Evolutionary conservation across 1,284 basidiomycete genomes (phyloP).

Genomic region (Ceratobasidium theobromae): DNA sequence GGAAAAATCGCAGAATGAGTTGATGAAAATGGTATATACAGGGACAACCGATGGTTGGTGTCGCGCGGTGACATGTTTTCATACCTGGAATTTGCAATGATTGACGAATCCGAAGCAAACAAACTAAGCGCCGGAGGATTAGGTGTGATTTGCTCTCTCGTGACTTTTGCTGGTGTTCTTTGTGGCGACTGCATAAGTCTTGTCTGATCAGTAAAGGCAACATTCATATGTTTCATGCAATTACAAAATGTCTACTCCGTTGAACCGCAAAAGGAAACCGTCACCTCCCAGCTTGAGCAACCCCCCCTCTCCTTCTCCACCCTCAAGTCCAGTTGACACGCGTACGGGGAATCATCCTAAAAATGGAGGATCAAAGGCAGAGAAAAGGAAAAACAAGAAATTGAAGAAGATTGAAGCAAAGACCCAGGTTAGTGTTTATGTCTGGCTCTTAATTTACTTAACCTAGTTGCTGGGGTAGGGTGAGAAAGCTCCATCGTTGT

Average conservation of each 20-base stretch:
- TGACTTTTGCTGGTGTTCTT: too few relatives aligned
- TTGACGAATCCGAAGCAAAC: conserved; percentile 7
- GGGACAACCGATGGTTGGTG: background rate
- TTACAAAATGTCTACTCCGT: background rate
- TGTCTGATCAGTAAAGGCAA: too few relatives aligned
- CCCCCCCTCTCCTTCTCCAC: conserved; percentile 24
- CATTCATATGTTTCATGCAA: background rate
- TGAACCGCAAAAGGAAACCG: conserved; percentile 29
- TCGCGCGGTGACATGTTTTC: conserved; percentile 4
- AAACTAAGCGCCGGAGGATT: conserved; percentile 3
- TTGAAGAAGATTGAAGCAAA: conserved; percentile 57
- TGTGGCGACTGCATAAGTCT: conserved; percentile 5
- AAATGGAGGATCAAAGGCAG: conserved; percentile 66
- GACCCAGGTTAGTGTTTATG: conserved; percentile 56
- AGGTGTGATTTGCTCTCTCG: conserved; percentile 18
- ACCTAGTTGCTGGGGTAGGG: conserved; percentile 41
- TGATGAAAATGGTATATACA: background rate
- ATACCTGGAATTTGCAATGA: conserved; percentile 10
- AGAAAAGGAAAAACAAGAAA: conserved; percentile 77
- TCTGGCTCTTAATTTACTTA: conserved; percentile 25
- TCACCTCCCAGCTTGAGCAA: conserved; percentile 29
- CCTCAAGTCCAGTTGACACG: background rate
- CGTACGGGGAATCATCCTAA: conserved; percentile 16
- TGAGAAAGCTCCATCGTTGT: conserved; percentile 69
- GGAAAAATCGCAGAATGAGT: background rate